These are phyloP conservation scores for Hypoxylon sp. DNA, from an alignment of 2,329 filamentous ascomycete genomes.

Conservation along the genomic window DNA sequence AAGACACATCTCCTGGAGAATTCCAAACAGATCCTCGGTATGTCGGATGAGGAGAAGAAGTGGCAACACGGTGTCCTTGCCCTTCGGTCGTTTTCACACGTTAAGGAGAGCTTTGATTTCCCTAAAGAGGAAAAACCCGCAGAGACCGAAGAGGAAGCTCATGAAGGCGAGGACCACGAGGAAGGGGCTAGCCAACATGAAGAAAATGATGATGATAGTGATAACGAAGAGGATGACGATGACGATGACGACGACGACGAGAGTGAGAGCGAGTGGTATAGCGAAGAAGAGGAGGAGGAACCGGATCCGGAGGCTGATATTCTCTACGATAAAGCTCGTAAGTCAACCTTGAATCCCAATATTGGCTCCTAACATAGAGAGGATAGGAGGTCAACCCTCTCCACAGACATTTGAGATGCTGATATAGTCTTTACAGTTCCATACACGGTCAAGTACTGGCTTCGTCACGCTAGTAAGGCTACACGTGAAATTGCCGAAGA, in stretches of 20 bases:
- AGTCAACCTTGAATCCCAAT: constrained; percentile 14
- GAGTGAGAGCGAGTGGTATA: constrained; percentile 28
- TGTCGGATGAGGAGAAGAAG: constrained; percentile 58
- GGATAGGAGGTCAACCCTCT: not conserved
- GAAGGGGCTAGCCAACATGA: constrained; percentile 34
- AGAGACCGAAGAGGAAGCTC: constrained; percentile 29
- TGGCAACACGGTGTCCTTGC: constrained; percentile 61
- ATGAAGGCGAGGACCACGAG: constrained; percentile 15
- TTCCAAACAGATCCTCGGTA: constrained; percentile 53
- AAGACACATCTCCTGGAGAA: constrained; percentile 60
- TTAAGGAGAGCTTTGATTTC: constrained; percentile 56
- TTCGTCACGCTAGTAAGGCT: constrained; percentile 59
- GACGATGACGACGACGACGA: constrained; percentile 41
- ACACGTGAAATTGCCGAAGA: constrained; percentile 60
- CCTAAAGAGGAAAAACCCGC: constrained; percentile 42
- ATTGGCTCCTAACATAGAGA: not conserved
- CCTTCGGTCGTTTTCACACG: constrained; percentile 57
- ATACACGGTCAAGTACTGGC: constrained; percentile 60
- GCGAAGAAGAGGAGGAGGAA: constrained; percentile 43
- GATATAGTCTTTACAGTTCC: constrained; percentile 39
- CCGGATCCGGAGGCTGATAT: constrained; percentile 52
- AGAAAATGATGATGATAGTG: constrained; percentile 31
- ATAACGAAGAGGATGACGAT: constrained; percentile 38
- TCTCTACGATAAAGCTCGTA: constrained; percentile 48
- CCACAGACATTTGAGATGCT: not conserved